Percentiles rank a stretch among this genome's conserved stretches.
Evolutionary conservation across 345 rosid genomes (phyloP).

Genomic region (Populus davidiana): DNA sequence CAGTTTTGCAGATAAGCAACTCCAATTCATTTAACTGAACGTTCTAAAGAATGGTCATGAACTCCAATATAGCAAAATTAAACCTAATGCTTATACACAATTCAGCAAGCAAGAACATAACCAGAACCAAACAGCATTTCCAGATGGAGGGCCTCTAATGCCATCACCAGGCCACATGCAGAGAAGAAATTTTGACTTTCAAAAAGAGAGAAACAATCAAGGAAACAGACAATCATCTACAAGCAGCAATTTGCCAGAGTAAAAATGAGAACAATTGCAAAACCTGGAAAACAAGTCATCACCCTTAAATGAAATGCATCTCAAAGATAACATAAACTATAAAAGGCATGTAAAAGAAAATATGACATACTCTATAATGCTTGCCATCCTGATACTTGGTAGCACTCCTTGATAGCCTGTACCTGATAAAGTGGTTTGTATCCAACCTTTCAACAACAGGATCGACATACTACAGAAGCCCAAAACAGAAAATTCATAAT

Average conservation of each 20-base stretch:
- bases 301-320: background rate
- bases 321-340: background rate
- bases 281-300: background rate
- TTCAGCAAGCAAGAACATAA: background rate
- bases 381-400: conserved; percentile 88
- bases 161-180: background rate
- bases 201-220: background rate
- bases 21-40: background rate
- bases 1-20: background rate
- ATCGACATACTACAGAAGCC: conserved; percentile 59
- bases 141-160: background rate
- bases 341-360: background rate
- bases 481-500: conserved; percentile 7
- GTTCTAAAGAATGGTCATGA: background rate
- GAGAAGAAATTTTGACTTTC: background rate
- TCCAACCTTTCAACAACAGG: conserved; percentile 91
- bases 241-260: background rate
- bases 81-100: background rate
- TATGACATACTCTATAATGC: conserved; percentile 69
- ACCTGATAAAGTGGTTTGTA: conserved; percentile 58
- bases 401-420: conserved; percentile 70
- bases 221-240: background rate
- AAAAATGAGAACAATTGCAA: background rate
- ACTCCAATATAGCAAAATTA: background rate
- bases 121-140: background rate